A percentile compares a stretch with the other conserved stretches of the same genome.
Conservation (phyloP, 2,329 filamentous ascomycete species). For the Teratosphaeria viscida region DNA sequence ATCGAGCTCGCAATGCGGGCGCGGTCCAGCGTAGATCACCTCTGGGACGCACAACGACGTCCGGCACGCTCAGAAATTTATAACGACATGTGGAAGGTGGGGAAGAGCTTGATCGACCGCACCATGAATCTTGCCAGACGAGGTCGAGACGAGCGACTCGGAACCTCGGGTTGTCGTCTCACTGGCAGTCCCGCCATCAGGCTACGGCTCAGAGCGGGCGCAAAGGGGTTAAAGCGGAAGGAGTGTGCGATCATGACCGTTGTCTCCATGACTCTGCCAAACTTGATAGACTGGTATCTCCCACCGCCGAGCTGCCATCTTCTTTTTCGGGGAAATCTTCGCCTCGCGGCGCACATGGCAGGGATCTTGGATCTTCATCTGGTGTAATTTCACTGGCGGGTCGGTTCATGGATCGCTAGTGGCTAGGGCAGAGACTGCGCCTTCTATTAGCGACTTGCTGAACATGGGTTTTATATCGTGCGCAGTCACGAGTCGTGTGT, state of each 20-base stretch:
- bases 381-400: neutral
- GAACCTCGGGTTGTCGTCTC: neutral
- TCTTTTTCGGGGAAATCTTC: neutral
- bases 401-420: no score
- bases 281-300: neutral
- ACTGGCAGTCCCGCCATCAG: neutral
- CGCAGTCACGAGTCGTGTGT: no score
- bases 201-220: neutral
- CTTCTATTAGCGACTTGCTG: no score
- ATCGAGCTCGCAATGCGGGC: conserved; percentile 9
- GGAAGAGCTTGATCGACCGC: conserved; percentile 6
- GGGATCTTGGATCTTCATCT: neutral
- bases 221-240: neutral
- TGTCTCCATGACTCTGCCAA: neutral
- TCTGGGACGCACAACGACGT: conserved; percentile 14
- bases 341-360: neutral
- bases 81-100: conserved; percentile 4
- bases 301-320: neutral
- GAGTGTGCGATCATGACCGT: neutral
- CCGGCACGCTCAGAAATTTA: conserved; percentile 18
- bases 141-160: conserved; percentile 1
- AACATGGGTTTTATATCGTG: no score
- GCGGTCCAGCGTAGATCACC: conserved; percentile 14
- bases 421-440: no score
- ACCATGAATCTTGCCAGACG: conserved; percentile 8